Evolutionary conservation across 306 rosid genomes (phyloP), one percentile per base, ranked within the genome.

Genomic region (Trifolium fragiferum): DNA sequence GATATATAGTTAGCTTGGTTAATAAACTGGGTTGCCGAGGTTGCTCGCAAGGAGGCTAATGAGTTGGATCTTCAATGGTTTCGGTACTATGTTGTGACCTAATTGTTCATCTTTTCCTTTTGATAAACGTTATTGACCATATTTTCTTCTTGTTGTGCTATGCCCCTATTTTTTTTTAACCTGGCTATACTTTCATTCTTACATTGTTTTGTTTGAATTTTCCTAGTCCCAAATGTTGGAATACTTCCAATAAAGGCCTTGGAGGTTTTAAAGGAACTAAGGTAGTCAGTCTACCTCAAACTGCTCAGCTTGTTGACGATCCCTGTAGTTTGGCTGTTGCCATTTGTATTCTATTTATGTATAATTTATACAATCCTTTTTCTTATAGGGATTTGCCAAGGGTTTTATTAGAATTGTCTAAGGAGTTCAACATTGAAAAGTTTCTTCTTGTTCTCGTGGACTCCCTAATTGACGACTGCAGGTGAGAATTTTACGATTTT

Each of bases 51-150:
- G 74, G 93, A 79, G 66, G 84, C 91, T 1, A 82, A 75, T 73
- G 88, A 85, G 61, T 88, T 75, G 15, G 90, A 91, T 86, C 86
- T 91, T 80, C 91, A 88, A 60, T 87, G 89, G 89, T 70, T 90
- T 86, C 89, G 93, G 98, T 94, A 86, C 78, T 65, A 13, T 57
- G 41, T 63, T 18, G 25, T 50, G 62, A 33, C 46, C 10, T 68
- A 25, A 72, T 41, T 44, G 44, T 59, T 66, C 2, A 23, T 66
- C 20, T 27, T 78, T 74, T 78, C 65, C 8, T 32, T 71, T 65
- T 65, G 61, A 18, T 35, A 16, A 38, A 37, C 54, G 54, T 6
- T 13, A 27, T 46, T 15, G 44, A 72, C n/a, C 43, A 58, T 46
- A 55, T 44, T 30, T 70, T 61, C n/a, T n/a, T n/a, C 27, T 63